Conservation (phyloP, 139 green algal genomes). For the Deuterostichococcus epilithicus region DNA sequence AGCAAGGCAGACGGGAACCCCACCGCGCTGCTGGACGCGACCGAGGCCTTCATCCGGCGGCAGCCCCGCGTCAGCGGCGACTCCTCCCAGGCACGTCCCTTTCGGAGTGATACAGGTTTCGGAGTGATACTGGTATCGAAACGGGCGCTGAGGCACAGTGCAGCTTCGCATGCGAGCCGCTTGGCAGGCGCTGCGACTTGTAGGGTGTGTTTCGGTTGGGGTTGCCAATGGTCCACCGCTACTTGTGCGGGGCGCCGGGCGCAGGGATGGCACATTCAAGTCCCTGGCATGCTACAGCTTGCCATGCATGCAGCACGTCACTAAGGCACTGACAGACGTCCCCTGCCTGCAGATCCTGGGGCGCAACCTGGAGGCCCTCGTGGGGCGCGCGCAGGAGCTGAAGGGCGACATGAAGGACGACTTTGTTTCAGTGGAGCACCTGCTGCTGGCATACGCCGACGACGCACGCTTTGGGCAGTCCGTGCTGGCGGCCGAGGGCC, state of each 20-base stretch:
- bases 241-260: too few relatives aligned
- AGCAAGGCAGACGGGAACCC: constrained; percentile 82
- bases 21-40: constrained; percentile 69
- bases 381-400: constrained; percentile 72
- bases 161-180: too few relatives aligned
- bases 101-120: too few relatives aligned
- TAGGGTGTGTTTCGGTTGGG: too few relatives aligned
- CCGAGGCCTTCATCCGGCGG: constrained; percentile 70
- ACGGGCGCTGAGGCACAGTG: too few relatives aligned
- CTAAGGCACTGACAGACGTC: too few relatives aligned
- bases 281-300: too few relatives aligned
- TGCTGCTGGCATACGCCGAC: constrained; percentile 80
- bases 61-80: constrained; percentile 77
- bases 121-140: too few relatives aligned
- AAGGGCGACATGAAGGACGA: constrained; percentile 72
- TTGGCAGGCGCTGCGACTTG: too few relatives aligned
- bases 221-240: too few relatives aligned
- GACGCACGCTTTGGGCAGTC: constrained; percentile 73
- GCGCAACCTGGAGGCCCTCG: constrained; percentile 82
- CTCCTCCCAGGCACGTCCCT: constrained; percentile 68
- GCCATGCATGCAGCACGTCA: too few relatives aligned
- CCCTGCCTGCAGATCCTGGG: constrained; percentile 95
- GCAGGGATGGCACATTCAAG: too few relatives aligned
- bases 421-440: constrained; percentile 92
- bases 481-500: constrained; percentile 56